Base-by-base conservation (phyloP, 768 basidiomycete genomes). In the Strobilomyces confusus region DNA sequence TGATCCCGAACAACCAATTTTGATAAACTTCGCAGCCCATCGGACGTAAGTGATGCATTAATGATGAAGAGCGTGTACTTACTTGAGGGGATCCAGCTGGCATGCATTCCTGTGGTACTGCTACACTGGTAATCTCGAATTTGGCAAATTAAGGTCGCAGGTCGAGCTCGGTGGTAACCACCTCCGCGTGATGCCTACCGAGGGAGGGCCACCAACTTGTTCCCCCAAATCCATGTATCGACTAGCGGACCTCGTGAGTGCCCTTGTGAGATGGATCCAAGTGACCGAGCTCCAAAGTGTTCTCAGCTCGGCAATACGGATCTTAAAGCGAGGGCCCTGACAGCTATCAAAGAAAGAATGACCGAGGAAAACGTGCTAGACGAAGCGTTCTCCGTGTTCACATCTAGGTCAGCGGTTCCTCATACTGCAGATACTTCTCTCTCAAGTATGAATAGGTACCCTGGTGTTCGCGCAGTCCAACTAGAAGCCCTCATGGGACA, bases 181-280 rank as follows among this genome's bases (percentile, higher is more conserved):
- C 22, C 15, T 42, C 17, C 46, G 38, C 4, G 29, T 23, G 29
- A 20, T 38, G n/a, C 20, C 36, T 14, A 2, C 37, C 40, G 26
- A 48, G 43, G 52, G 50, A 13, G 43, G 36, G 4, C 49, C 51
- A 34, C 59, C 59, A 4, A 26, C 47, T 9, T 72, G 70, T 48
- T 72, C 70, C 15, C 70, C 72, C 9, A 72, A 72, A 59, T 73
- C 72, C 0, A 72, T 73, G 69, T 73, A 72, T 30, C 67, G 68
- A 48, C 54, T 72, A 0, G 70, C 72, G 6, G 45, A 60, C 22
- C 68, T 70, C n/a, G 72, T 69, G 22, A 54, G 57, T 2, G n/a
- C 49, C 8, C 9, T 26, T 26, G 23, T 20, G 9, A 25, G 8
- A 34, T 25, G 6, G 32, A 19, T 17, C 42, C 4, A 20, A 25